Evolutionary conservation across 208 protist species (phyloP).

Genomic region (Crithidia bombi): DNA sequence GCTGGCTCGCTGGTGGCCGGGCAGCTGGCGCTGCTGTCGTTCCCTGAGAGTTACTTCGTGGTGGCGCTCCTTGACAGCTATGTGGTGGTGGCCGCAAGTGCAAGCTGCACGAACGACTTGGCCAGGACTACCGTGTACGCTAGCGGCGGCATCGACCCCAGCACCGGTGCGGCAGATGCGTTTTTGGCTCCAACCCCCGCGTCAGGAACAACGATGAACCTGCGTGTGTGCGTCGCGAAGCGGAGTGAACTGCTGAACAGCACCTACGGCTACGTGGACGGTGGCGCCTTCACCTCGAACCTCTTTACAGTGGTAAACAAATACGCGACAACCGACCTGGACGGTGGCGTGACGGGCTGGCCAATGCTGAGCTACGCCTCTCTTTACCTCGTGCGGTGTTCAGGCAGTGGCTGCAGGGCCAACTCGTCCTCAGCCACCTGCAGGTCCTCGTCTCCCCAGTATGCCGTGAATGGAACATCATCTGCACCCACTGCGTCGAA

Average conservation of each 20-base stretch:
- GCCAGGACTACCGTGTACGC: slow-evolving; percentile 2
- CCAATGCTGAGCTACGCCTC: slow-evolving; percentile 31
- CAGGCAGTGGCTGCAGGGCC: slow-evolving; percentile 13
- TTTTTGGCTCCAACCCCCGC: slow-evolving; percentile 30
- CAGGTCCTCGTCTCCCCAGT: slow-evolving; percentile 16
- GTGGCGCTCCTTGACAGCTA: slow-evolving; percentile 15
- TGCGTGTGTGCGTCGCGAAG: slow-evolving; percentile 38
- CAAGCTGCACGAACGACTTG: slow-evolving; percentile 9
- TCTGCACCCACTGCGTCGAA: slow-evolving; percentile 13
- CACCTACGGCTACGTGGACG: slow-evolving; percentile 45
- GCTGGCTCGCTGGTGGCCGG: background rate
- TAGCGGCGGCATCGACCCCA: background rate
- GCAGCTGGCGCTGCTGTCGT: background rate
- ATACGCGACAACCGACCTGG: slow-evolving; percentile 7
- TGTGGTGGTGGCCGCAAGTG: slow-evolving; percentile 2
- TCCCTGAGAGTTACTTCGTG: slow-evolving; percentile 2
- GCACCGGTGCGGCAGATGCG: slow-evolving; percentile 19
- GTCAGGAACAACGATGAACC: background rate
- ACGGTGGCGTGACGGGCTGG: slow-evolving; percentile 40
- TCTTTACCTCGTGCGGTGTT: slow-evolving; percentile 51
- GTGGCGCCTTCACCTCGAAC: slow-evolving; percentile 31
- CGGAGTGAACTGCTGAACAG: slow-evolving; percentile 16
- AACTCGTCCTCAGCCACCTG: slow-evolving; percentile 25
- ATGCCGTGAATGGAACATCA: slow-evolving; percentile 32
- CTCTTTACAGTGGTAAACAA: slow-evolving; percentile 29